These are phyloP conservation scores for Pyrenophora graminea DNA, from an alignment of 2,329 filamentous ascomycete species.

Conservation along the genomic window DNA sequence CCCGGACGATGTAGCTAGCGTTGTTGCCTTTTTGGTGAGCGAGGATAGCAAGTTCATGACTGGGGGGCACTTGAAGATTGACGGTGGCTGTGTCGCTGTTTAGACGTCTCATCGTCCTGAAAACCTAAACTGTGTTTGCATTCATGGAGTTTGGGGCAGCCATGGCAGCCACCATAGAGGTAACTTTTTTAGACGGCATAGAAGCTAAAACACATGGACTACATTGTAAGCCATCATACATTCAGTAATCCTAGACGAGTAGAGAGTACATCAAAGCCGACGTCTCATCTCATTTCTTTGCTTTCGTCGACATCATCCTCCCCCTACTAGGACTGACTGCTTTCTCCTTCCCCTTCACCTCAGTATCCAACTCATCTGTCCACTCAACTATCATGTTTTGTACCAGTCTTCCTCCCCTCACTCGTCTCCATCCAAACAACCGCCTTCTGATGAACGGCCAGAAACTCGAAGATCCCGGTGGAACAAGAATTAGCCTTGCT, in stretches of 20 bases:
- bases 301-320: too few relatives aligned
- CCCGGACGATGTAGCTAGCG: slow-evolving; percentile 46
- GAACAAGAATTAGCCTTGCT: slow-evolving; percentile 11
- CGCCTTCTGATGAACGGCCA: slow-evolving; percentile 22
- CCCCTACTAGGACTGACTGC: too few relatives aligned
- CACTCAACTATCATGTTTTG: slow-evolving; percentile 22
- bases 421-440: slow-evolving; percentile 11
- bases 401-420: slow-evolving; percentile 22
- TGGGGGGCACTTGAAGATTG: slow-evolving; percentile 42
- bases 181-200: slow-evolving; percentile 1
- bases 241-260: too few relatives aligned
- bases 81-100: slow-evolving; percentile 38
- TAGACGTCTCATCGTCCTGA: slow-evolving; percentile 15
- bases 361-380: not conserved
- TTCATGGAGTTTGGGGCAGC: slow-evolving; percentile 26
- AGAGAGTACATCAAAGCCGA: too few relatives aligned
- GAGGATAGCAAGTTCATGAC: slow-evolving; percentile 49
- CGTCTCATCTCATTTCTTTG: too few relatives aligned
- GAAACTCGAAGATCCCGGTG: slow-evolving; percentile 22
- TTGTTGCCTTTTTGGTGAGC: slow-evolving; percentile 47
- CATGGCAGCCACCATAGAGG: not conserved
- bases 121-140: slow-evolving; percentile 15
- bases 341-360: too few relatives aligned
- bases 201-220: not conserved
- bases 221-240: too few relatives aligned